phyloP scores from a whole-genome alignment of 257 asterid genomes.

The Cynanchum wilfordii region DNA sequence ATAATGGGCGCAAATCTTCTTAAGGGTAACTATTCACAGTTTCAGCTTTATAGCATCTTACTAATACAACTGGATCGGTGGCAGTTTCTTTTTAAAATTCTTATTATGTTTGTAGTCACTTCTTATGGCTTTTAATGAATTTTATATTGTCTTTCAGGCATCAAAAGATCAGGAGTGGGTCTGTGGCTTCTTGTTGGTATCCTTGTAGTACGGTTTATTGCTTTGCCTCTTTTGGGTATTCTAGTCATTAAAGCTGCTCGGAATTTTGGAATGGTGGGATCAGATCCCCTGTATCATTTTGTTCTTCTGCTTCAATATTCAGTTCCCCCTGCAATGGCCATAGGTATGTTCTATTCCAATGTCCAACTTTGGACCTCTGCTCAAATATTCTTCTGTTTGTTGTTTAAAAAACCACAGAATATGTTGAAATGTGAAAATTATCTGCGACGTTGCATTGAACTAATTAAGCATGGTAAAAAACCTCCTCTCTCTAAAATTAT shows the following conservation, averaged over 20 bases:
- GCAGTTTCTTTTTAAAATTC: neutral
- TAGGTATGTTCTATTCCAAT: constrained; percentile 36
- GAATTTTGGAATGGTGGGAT: constrained; percentile 47
- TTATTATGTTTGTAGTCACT: neutral
- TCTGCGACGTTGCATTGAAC: neutral
- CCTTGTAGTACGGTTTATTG: constrained; percentile 55
- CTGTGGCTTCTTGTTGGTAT: constrained; percentile 45
- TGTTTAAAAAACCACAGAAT: neutral
- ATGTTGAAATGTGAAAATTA: neutral
- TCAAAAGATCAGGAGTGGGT: constrained; percentile 24
- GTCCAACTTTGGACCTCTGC: neutral
- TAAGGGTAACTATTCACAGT: constrained; percentile 4
- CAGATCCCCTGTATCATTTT: constrained; percentile 61
- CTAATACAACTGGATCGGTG: neutral
- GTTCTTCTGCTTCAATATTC: constrained; percentile 79
- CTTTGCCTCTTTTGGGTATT: constrained; percentile 64
- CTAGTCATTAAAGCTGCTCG: constrained; percentile 53
- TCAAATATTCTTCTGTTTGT: neutral
- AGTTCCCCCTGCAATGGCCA: constrained; percentile 91
- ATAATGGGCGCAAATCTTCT: constrained; percentile 32
- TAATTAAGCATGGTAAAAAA: neutral
- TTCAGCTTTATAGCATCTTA: constrained; percentile 3
- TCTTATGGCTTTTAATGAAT: constrained; percentile 26
- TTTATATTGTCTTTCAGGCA: constrained; percentile 23
- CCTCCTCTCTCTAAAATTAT: neutral